Percentiles rank a stretch among this genome's conserved stretches.
phyloP scores from a whole-genome alignment of 768 basidiomycete species.

The Heimioporus sp. region DNA sequence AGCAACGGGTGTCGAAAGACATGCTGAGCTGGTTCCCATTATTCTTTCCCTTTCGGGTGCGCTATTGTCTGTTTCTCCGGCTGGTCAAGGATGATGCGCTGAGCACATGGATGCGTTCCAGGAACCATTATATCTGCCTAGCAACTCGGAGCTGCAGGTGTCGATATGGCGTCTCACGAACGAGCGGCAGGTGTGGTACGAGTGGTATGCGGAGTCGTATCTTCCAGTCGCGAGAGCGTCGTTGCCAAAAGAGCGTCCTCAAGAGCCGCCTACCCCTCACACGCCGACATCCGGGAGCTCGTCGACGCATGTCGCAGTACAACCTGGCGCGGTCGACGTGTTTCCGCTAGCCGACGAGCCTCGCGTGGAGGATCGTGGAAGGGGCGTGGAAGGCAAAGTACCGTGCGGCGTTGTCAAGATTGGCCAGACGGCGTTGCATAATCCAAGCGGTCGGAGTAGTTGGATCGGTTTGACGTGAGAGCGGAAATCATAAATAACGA shows the following conservation, averaged over 20 bases:
- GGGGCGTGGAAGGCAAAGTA: conserved; percentile 16
- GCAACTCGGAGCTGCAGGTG: conserved; percentile 88
- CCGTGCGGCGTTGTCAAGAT: conserved; percentile 71
- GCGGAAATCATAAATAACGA: neutral
- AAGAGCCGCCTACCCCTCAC: conserved; percentile 15
- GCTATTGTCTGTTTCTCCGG: conserved; percentile 20
- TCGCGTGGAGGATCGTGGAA: conserved; percentile 10
- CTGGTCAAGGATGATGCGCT: neutral
- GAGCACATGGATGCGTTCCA: conserved; percentile 28
- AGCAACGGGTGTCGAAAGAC: conserved; percentile 83
- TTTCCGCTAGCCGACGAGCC: conserved; percentile 20
- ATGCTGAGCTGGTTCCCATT: conserved; percentile 99
- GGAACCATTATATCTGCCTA: conserved; percentile 93
- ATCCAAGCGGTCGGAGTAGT: conserved; percentile 84
- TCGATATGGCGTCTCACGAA: conserved; percentile 94
- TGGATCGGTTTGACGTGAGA: conserved; percentile 76
- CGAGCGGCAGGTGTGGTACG: conserved; percentile 93
- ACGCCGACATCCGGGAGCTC: conserved; percentile 26
- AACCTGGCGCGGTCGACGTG: conserved; percentile 67
- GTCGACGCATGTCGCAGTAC: conserved; percentile 31
- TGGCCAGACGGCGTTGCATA: conserved; percentile 91
- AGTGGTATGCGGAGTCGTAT: conserved; percentile 97
- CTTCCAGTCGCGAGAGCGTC: conserved; percentile 54
- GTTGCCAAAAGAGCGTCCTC: conserved; percentile 14
- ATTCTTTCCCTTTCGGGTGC: conserved; percentile 90